Evolutionary conservation across 1,139 yeast genomes (phyloP).

Genomic region (Diutina catenulata): DNA sequence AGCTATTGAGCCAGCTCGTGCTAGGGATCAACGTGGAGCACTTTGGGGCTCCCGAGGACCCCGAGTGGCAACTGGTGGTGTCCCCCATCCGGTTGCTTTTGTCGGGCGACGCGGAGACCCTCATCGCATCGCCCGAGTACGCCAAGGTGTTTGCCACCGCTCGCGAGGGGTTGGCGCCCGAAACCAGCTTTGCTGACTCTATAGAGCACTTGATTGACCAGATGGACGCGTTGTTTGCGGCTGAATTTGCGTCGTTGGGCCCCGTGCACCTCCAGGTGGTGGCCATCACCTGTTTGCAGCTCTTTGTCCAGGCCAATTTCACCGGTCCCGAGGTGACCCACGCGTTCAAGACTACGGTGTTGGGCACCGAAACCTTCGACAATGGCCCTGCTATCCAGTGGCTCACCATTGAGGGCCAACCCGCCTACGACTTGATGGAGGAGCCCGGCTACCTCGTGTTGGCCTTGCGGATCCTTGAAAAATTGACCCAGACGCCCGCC

Average conservation of each 20-base stretch:
- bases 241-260: background rate
- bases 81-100: background rate
- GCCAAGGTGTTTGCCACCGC: no score
- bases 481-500: conserved; percentile 20
- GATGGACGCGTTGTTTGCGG: background rate
- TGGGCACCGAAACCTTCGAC: conserved; percentile 21
- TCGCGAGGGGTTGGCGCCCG: background rate
- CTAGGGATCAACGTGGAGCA: background rate
- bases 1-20: background rate
- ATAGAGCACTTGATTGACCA: background rate
- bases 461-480: conserved; percentile 40
- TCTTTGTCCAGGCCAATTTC: conserved; percentile 64
- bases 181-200: background rate
- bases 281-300: conserved; percentile 52
- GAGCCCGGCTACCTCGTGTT: conserved; percentile 43
- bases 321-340: conserved; percentile 62
- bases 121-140: background rate
- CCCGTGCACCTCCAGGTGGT: conserved; percentile 15
- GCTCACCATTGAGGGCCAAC: conserved; percentile 48
- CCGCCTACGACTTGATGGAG: conserved; percentile 47
- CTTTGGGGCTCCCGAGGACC: background rate
- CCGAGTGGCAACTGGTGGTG: background rate
- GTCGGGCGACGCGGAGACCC: background rate
- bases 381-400: conserved; percentile 15
- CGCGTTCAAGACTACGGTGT: conserved; percentile 15